Base-by-base conservation (phyloP, 768 basidiomycete species). In the Strobilomyces confusus region DNA sequence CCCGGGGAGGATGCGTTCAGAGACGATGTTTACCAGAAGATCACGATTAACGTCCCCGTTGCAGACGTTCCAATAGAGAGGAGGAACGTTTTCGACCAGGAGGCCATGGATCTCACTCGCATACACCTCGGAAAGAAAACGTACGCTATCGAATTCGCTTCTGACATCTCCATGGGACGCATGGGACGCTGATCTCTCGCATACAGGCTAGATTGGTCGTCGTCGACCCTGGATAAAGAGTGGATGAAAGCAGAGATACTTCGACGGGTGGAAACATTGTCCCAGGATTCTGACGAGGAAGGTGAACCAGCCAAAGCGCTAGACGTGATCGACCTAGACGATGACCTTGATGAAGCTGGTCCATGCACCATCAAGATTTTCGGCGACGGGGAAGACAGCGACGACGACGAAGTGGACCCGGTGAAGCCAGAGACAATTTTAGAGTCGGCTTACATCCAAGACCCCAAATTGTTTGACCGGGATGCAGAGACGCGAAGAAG, bases 181-280 rank as follows among this genome's bases (percentile, higher is more conserved):
- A n/a, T n/a, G n/a, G n/a, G 33, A 23, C 52, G 20, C 48, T 58
- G n/a, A 57, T 41, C 25, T 43, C 26, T 45, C 25, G 48, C 34
- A 40, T 46, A 26, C 45, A 82, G 83, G 22, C 75, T 77, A 32
- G 77, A 82, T 26, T 73, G 72, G 14, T 58, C 63, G n/a, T 62
- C 65, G 17, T 61, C 81, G 14, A 65, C 83, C 9, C 75, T 76
- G 14, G 88, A 93, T 60, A 75, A 81, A n/a, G 84, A 84, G 38
- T 72, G 85, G 58, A 87, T 94, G 81, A 93, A 95, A 63, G 81
- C 82, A 1, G 86, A 89, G 49, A 94, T 94, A 59, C 75, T 94
- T 14, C 80, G 89, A 25, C 78, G 87, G 5, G 86, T 82, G 0
- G 87, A 93, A 61, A 81, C 75, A 17, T 78, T 85, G 34, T 77